Evolutionary conservation across 768 basidiomycete species (phyloP), one percentile per base, ranked within the genome.

Genomic region (Suillus weaverae): DNA sequence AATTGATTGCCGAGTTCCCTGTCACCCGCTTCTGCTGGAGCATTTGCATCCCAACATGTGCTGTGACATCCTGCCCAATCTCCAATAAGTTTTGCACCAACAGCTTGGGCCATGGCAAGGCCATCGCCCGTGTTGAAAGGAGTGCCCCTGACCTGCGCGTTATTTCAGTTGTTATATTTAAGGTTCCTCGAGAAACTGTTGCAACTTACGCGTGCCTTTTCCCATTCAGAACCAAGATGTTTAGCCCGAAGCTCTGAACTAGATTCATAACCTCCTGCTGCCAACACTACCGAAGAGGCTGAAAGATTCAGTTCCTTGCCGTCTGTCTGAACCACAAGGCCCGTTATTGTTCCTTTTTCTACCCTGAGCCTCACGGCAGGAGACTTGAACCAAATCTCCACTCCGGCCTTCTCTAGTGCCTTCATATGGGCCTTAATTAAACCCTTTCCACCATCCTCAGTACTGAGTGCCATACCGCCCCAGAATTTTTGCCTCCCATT

Each of bases 101-200:
- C 64, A 9, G 75, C 72, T 32, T 76, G 69, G 2, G 87, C 88
- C 65, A 90, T 78, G 44, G 73, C 67, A 64, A 90, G 82, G 0
- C 87, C 86, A 67, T 90, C 89, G 20, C 89, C 88, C n/a, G 80
- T 82, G 66, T 90, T 89, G 71, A 86, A 88, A 6, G 89, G 89
- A 2, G 89, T 90, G 20, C 89, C 88, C 64, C 88, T 83, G 60
- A 91, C 84, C 87, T 90, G 54, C 35, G 35, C 20, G 33, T 46
- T 20, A 22, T 44, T 36, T 39, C 44, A 62, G 36, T 20, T n/a
- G 64, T 57, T 39, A 54, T 60, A 22, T 53, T 2, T 9, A 26
- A 26, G 36, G 7, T 16, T 38, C 4, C 36, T 18, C 8, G 9
- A 54, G 18, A 8, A 60, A 36, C 8, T 39, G 55, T 56, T 30